Base-by-base conservation (phyloP, 495 filamentous ascomycete genomes). In the Parmelia sp. region DNA sequence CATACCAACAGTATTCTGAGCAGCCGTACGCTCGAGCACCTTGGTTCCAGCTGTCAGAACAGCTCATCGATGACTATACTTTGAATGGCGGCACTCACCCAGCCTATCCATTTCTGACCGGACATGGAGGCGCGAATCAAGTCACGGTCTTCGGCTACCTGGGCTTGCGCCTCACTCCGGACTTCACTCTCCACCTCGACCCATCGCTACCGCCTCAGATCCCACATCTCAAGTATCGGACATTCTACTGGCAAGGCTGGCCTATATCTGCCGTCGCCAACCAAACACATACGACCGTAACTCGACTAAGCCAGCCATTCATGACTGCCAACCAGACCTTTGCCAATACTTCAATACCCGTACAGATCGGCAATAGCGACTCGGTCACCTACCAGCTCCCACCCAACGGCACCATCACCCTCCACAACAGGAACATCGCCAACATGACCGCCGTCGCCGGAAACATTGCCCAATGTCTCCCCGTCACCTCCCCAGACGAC, bases 201-300 rank as follows among this genome's bases (percentile, higher is more conserved):
- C 85, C 85, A 2, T 78, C 79, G 44, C 74, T 86, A 15, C 84
- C 85, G 1, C 84, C 84, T 0, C 85, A 88, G 63, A 85, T 88
- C 58, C 81, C 80, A 7, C 69, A 84, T 47, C 70, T 90, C 44
- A 78, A 75, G 57, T 84, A 88, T 66, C 84, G 88, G 14, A 87
- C 80, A 15, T 84, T 90, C 75, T 88, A 88, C 77, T 90, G 83
- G 80, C 84, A 81, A 59, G 88, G 88, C 37, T 83, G 82, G 72
- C 83, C 85, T 17, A 80, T 90, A 63, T 78, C 78, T 14, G 86
- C 86, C 4, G 71, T 71, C 64, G 83, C 85, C 9, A 90, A 90
- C 74, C 74, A 78, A 58, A 87, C 86, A 0, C 85, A 89, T 65
- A 90, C 88, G 2, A 84, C 78, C 8, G 71, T 90, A 39, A 79